A percentile compares a stretch with the other conserved stretches of the same genome.
Evolutionary conservation across 768 basidiomycete genomes (phyloP).

Genomic region (Boletus tomentosulus): DNA sequence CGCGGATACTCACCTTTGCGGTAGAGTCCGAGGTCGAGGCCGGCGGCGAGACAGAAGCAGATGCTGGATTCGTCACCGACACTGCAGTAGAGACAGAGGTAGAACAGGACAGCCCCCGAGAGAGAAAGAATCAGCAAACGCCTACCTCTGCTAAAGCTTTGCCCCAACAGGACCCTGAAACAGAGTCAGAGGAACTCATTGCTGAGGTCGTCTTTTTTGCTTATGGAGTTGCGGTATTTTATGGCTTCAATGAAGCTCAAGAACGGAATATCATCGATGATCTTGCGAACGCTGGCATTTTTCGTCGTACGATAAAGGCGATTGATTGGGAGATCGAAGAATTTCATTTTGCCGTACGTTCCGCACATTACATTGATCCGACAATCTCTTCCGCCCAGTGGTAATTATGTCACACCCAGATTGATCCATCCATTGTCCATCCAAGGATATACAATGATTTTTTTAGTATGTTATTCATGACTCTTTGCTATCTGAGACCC

Average conservation of each 20-base stretch:
- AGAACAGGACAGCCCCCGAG: conserved; percentile 4
- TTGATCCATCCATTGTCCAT: conserved; percentile 77
- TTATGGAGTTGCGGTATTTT: conserved; percentile 91
- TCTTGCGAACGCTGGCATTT: conserved; percentile 62
- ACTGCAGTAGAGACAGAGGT: conserved; percentile 11
- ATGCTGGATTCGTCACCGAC: conserved; percentile 12
- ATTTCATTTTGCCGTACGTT: conserved; percentile 75
- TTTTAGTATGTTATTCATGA: conserved; percentile 64
- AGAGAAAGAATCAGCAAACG: conserved; percentile 3
- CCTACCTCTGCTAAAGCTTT: conserved; percentile 1
- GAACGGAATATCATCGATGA: conserved; percentile 86
- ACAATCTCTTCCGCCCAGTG: not conserved
- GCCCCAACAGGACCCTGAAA: not conserved
- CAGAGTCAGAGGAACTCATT: conserved; percentile 39
- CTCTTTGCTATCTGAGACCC: not conserved
- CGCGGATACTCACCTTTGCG: not conserved
- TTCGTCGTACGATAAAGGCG: conserved; percentile 58
- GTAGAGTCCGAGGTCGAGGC: conserved; percentile 9
- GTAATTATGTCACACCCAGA: conserved; percentile 37
- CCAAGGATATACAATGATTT: conserved; percentile 96
- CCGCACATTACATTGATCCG: not conserved
- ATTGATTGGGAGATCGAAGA: conserved; percentile 90
- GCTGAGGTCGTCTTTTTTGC: conserved; percentile 79
- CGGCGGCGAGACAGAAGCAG: conserved; percentile 8
- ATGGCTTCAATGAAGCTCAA: conserved; percentile 75